Percentiles rank a stretch among this genome's conserved stretches.
phyloP scores from a whole-genome alignment of 208 protist species.

The Blechomonas ayalai region DNA sequence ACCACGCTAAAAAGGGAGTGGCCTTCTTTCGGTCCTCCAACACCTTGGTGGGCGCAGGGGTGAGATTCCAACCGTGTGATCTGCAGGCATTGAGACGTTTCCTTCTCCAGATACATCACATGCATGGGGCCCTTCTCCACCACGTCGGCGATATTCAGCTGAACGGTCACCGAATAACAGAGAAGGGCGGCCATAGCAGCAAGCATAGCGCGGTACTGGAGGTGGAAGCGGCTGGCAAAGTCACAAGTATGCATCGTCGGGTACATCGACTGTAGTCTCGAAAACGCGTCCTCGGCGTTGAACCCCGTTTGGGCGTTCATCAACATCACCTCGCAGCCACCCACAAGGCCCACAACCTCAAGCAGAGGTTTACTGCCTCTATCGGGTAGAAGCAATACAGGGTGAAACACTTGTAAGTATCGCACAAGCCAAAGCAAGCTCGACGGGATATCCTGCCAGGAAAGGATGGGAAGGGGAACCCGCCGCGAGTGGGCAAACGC shows the following conservation, averaged over 20 bases:
- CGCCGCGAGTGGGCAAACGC: too few relatives aligned
- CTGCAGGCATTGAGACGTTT: conserved; percentile 46
- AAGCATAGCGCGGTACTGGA: conserved; percentile 45
- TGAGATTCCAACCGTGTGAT: conserved; percentile 67
- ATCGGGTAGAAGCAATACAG: conserved; percentile 38
- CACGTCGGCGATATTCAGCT: conserved; percentile 61
- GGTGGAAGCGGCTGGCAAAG: conserved; percentile 41
- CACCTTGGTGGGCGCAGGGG: conserved; percentile 66
- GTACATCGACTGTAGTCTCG: conserved; percentile 42
- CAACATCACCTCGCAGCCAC: conserved; percentile 18
- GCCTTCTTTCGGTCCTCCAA: conserved; percentile 72
- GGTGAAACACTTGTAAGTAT: conserved; percentile 25
- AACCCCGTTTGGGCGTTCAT: conserved; percentile 30
- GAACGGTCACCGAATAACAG: conserved; percentile 23
- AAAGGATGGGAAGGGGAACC: conserved; percentile 18
- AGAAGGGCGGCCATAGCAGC: conserved; percentile 69
- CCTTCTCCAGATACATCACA: conserved; percentile 49
- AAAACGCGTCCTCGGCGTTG: conserved; percentile 22
- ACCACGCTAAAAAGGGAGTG: conserved; percentile 69
- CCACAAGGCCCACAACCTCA: conserved; percentile 22
- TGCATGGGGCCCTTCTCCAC: conserved; percentile 42
- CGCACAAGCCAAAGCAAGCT: conserved; percentile 44
- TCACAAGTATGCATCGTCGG: conserved; percentile 19
- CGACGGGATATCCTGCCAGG: conserved; percentile 26
- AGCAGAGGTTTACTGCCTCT: conserved; percentile 15